phyloP scores from a whole-genome alignment of 805 yeast species.

The Saccharomycopsis sp. region DNA sequence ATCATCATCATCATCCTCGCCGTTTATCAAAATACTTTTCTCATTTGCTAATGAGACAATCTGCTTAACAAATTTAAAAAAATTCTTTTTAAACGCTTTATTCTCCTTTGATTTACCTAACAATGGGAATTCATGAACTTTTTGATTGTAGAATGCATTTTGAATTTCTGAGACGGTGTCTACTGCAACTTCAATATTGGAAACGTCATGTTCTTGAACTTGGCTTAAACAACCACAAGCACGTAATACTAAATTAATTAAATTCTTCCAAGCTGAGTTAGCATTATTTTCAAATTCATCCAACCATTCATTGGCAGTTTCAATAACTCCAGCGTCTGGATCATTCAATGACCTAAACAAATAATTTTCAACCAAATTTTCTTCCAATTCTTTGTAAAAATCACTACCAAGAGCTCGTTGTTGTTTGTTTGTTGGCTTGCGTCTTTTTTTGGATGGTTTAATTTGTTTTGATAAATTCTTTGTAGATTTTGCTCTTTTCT shows the following conservation, averaged over 20 bases:
- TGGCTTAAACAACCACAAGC: constrained; percentile 64
- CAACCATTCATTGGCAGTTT: constrained; percentile 51
- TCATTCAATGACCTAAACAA: constrained; percentile 46
- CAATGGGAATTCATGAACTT: constrained; percentile 64
- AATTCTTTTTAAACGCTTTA: constrained; percentile 45
- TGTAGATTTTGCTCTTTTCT: neutral
- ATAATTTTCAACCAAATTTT: constrained; percentile 38
- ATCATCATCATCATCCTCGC: constrained; percentile 31
- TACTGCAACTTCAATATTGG: constrained; percentile 58
- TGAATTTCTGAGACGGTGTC: constrained; percentile 73
- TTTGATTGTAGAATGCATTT: constrained; percentile 51
- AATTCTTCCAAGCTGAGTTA: constrained; percentile 46
- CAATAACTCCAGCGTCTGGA: constrained; percentile 42
- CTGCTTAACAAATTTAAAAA: constrained; percentile 47
- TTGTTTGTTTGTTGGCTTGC: neutral
- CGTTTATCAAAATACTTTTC: constrained; percentile 42
- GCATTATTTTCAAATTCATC: constrained; percentile 40
- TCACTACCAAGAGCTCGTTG: neutral
- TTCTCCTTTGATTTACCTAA: constrained; percentile 42
- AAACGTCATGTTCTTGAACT: constrained; percentile 70
- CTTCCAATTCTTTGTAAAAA: constrained; percentile 18
- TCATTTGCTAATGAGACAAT: constrained; percentile 51
- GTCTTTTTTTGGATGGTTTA: neutral
- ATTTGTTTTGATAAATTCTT: neutral
- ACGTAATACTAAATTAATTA: constrained; percentile 63